These are phyloP conservation scores for Coffea canephora DNA, from an alignment of 257 asterid species.

Conservation along the genomic window DNA sequence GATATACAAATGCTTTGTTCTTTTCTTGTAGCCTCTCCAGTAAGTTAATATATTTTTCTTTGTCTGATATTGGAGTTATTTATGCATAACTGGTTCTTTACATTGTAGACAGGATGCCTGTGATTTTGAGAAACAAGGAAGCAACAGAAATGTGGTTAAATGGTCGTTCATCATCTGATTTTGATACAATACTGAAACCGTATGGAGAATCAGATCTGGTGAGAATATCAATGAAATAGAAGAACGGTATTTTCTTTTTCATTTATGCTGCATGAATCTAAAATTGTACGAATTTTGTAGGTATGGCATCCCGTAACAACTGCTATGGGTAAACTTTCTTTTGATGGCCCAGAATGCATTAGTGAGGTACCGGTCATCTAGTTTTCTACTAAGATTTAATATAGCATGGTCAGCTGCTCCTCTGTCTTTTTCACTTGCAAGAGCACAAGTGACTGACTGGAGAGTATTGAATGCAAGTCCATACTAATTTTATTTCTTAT, in stretches of 20 bases:
- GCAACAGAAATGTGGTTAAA: conserved; percentile 67
- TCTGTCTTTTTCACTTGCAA: neutral
- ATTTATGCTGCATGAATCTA: conserved; percentile 1
- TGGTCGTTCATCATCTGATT: conserved; percentile 53
- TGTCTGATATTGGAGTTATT: neutral
- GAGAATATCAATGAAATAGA: conserved; percentile 14
- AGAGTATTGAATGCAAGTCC: neutral
- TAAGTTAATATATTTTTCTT: neutral
- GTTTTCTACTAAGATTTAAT: neutral
- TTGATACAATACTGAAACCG: conserved; percentile 69
- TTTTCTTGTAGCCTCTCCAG: neutral
- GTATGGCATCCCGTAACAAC: conserved; percentile 91
- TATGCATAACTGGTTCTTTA: neutral
- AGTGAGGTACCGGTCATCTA: conserved; percentile 57
- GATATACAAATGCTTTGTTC: conserved; percentile 19
- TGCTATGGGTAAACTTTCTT: conserved; percentile 86
- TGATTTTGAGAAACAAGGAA: conserved; percentile 73
- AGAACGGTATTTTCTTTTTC: neutral
- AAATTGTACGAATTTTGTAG: conserved; percentile 32
- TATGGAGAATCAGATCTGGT: conserved; percentile 80
- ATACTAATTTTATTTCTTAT: neutral
- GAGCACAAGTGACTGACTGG: neutral
- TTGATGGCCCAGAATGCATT: conserved; percentile 83
- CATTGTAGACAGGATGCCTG: conserved; percentile 93
- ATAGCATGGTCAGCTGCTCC: neutral